These are phyloP conservation scores for Periglandula ipomoeae DNA, from an alignment of 2,329 filamentous ascomycete species.

Conservation along the genomic window DNA sequence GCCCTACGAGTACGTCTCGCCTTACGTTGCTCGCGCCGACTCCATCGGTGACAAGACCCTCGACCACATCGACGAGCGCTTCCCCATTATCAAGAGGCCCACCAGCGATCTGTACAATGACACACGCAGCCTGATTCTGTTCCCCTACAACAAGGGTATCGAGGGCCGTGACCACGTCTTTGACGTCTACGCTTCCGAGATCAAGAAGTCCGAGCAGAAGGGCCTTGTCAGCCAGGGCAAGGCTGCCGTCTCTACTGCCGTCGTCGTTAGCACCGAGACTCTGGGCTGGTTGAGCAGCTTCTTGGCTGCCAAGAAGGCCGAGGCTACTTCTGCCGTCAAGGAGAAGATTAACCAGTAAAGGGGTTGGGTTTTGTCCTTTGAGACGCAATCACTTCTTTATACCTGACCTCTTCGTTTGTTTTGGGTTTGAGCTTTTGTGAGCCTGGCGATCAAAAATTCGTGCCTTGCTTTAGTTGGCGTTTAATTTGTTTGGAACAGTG, in stretches of 20 bases:
- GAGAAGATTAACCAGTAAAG: slow-evolving; percentile 40
- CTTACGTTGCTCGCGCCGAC: slow-evolving; percentile 79
- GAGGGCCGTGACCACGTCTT: slow-evolving; percentile 55
- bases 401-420: not conserved
- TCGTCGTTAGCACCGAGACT: slow-evolving; percentile 58
- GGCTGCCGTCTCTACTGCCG: slow-evolving; percentile 57
- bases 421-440: not conserved
- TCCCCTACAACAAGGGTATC: slow-evolving; percentile 52
- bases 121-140: slow-evolving; percentile 50
- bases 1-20: slow-evolving; percentile 73
- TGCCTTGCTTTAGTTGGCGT: slow-evolving; percentile 1
- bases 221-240: slow-evolving; percentile 59
- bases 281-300: slow-evolving; percentile 51
- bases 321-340: slow-evolving; percentile 44
- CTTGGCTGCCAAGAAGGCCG: slow-evolving; percentile 52
- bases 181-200: slow-evolving; percentile 46
- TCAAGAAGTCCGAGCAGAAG: slow-evolving; percentile 54
- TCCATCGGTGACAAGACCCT: slow-evolving; percentile 65
- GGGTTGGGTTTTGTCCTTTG: not conserved
- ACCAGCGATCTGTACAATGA: slow-evolving; percentile 60
- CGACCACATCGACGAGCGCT: slow-evolving; percentile 56
- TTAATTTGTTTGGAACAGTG: not conserved
- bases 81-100: slow-evolving; percentile 68
- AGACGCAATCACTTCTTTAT: not conserved
- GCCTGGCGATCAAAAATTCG: not conserved